Percentiles rank a stretch among this genome's conserved stretches.
Conservation (phyloP, 1,139 yeast genomes). For the Hyphopichia pseudoburtonii region DNA sequence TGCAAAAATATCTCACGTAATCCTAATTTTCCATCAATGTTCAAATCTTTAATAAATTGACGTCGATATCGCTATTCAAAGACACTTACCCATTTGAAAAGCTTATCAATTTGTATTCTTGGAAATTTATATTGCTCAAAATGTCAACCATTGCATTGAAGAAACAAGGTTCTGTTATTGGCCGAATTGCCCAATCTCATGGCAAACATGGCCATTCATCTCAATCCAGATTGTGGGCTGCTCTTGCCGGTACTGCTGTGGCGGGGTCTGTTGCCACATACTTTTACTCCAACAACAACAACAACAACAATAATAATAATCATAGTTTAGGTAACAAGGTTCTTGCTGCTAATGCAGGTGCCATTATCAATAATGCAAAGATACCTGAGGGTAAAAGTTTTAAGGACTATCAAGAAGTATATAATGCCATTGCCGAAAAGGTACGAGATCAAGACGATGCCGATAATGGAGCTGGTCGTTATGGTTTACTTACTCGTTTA, state of each 20-base stretch:
- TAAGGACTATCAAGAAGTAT: constrained; percentile 71
- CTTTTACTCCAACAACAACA: constrained; percentile 13
- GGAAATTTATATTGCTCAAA: not conserved
- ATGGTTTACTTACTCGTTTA: constrained; percentile 59
- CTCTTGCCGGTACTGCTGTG: constrained; percentile 14
- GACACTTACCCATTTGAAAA: no score
- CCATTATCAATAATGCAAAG: constrained; percentile 21
- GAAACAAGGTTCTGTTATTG: constrained; percentile 9
- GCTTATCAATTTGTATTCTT: no score
- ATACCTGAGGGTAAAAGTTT: constrained; percentile 29
- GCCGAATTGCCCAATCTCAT: constrained; percentile 5
- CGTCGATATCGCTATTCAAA: no score
- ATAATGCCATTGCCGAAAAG: constrained; percentile 76
- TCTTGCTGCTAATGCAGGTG: constrained; percentile 17
- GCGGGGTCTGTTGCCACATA: constrained; percentile 25
- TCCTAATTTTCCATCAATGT: no score
- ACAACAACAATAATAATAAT: constrained; percentile 12
- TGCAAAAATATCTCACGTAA: no score
- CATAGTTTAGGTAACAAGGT: constrained; percentile 7
- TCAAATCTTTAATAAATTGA: no score
- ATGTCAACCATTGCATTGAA: constrained; percentile 20
- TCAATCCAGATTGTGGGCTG: constrained; percentile 4
- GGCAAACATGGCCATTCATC: constrained; percentile 1
- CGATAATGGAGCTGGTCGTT: constrained; percentile 71
- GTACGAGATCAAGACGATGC: constrained; percentile 75